Conservation (phyloP, 164 flowering plant genomes). For the Umbilicus rupestris region DNA sequence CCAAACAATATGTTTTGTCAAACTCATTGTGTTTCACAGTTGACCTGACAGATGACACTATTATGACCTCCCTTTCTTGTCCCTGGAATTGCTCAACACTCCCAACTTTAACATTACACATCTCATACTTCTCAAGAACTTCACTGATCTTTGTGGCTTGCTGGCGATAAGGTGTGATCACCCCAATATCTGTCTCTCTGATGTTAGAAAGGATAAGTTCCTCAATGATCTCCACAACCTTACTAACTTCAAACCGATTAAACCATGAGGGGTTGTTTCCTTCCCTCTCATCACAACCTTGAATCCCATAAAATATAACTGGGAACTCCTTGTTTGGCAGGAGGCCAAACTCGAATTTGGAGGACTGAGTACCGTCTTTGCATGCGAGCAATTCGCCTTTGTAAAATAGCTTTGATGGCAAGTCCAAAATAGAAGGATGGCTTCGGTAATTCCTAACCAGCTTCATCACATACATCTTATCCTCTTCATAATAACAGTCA, state of each 20-base stretch:
- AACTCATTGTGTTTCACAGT: slow-evolving; percentile 77
- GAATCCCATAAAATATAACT: slow-evolving; percentile 68
- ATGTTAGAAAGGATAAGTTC: slow-evolving; percentile 29
- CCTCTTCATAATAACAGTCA: slow-evolving; percentile 33
- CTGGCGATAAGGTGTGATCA: slow-evolving; percentile 87
- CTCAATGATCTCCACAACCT: slow-evolving; percentile 59
- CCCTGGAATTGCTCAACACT: slow-evolving; percentile 99
- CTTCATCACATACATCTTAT: slow-evolving; percentile 56
- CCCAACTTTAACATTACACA: slow-evolving; percentile 63
- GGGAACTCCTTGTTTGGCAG: slow-evolving; percentile 71
- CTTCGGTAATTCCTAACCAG: slow-evolving; percentile 75
- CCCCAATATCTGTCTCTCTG: slow-evolving; percentile 59
- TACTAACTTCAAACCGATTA: slow-evolving; percentile 83
- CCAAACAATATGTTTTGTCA: slow-evolving; percentile 58
- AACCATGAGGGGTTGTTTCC: slow-evolving; percentile 98
- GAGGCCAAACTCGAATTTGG: slow-evolving; percentile 23
- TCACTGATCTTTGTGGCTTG: slow-evolving; percentile 69
- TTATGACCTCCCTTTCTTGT: slow-evolving; percentile 73
- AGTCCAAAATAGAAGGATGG: slow-evolving; percentile 59
- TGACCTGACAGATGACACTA: slow-evolving; percentile 89
- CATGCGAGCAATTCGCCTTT: slow-evolving; percentile 64
- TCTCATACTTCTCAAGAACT: slow-evolving; percentile 45
- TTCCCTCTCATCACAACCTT: slow-evolving; percentile 96
- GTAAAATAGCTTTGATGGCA: slow-evolving; percentile 80
- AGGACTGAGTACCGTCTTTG: slow-evolving; percentile 30